Base-by-base conservation (phyloP, 306 rosid species). In the Calophaca sinica region DNA sequence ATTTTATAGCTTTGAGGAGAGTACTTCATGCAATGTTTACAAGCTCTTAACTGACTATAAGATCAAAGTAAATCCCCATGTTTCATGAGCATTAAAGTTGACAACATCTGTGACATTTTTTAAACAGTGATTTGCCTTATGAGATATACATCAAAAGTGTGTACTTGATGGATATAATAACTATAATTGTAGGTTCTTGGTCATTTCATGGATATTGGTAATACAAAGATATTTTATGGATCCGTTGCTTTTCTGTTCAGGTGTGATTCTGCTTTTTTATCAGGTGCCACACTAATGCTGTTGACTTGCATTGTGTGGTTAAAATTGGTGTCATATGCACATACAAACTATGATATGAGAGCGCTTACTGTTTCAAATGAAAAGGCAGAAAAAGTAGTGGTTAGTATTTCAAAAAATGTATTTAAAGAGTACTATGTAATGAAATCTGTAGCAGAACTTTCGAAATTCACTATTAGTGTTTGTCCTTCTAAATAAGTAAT, bases 301-400 rank as follows among this genome's bases (percentile, higher is more conserved):
- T 87, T 92, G 71, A 87, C 97, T 60, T 90, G 97, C 85, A 94
- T 87, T 15, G 87, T 86, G 62, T 90, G 96, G 97, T 84, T 92
- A 79, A 90, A 94, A 77, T 84, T 94, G 83, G 91, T 94, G 38
- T 94, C 99, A 7, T 92, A 84, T 81, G 93, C 89, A 6, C 99
- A 94, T 79, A 82, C 96, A 15, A 92, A 71, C 85, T 85, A 86
- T 80, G 99, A 90, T 77, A 61, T 88, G 87, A 88, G 99, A 86
- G 75, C 80, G 13, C 42, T 85, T 55, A 29, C 80, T 12, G 50
- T 54, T 81, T 75, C 87, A 80, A 79, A 55, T 74, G 93, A 81
- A 50, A 84, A 90, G 97, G 96, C 90, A 84, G 74, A 52, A 49
- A 84, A 91, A 97, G 96, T 90, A 84, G 75, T 52, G 31, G 51